phyloP scores from a whole-genome alignment of 306 rosid genomes.

The Malus fusca region DNA sequence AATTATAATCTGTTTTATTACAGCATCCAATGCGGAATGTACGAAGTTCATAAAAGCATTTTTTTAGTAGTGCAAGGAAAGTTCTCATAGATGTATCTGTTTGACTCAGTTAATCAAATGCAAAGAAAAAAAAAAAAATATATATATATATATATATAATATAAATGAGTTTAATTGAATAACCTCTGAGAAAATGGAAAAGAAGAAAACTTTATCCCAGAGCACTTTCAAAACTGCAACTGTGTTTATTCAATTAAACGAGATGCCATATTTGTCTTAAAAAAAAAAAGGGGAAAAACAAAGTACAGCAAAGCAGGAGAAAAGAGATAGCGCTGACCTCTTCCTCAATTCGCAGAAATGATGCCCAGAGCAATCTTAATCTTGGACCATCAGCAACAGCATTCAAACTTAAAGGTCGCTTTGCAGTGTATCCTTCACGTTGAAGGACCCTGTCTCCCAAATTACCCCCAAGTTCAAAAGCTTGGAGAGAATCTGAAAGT shows the following conservation, averaged over 20 bases:
- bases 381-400: slow-evolving; percentile 85
- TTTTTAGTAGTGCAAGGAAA: neutral
- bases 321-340: slow-evolving; percentile 53
- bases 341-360: slow-evolving; percentile 73
- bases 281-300: neutral
- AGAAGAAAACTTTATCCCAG: neutral
- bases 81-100: neutral
- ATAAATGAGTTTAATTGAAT: no score
- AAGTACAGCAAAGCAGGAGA: slow-evolving; percentile 17
- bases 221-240: slow-evolving; percentile 4
- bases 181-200: neutral
- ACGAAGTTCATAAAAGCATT: neutral
- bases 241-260: slow-evolving; percentile 7
- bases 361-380: slow-evolving; percentile 73
- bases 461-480: slow-evolving; percentile 49
- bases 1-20: neutral
- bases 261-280: slow-evolving; percentile 5
- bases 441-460: slow-evolving; percentile 41
- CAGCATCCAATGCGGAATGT: neutral
- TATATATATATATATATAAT: no score
- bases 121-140: neutral
- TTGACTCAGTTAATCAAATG: neutral
- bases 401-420: slow-evolving; percentile 65
- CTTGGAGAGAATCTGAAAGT: slow-evolving; percentile 56
- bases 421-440: slow-evolving; percentile 23